Conservation (phyloP, 83 land plant species). For the Larix sibirica region DNA sequence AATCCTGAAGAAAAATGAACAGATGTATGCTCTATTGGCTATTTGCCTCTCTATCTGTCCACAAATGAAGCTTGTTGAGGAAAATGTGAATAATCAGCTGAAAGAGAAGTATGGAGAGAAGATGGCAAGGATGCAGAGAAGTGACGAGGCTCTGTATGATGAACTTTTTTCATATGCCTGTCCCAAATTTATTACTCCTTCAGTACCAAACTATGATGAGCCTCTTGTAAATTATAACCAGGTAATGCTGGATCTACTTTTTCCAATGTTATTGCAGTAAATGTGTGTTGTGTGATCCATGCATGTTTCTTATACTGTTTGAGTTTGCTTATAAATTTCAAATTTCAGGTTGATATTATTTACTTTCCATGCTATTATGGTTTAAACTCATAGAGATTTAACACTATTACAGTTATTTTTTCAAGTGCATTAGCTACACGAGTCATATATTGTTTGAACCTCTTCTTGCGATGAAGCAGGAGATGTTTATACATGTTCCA, state of each 20-base stretch:
- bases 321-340: background rate
- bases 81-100: slow-evolving; percentile 83
- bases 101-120: slow-evolving; percentile 93
- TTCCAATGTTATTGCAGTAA: background rate
- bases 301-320: background rate
- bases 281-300: background rate
- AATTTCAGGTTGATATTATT: background rate
- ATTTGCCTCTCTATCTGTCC: slow-evolving; percentile 91
- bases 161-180: slow-evolving; percentile 96
- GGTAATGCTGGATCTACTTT: slow-evolving; percentile 37
- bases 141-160: slow-evolving; percentile 86
- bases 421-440: background rate
- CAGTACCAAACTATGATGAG: slow-evolving; percentile 84
- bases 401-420: background rate
- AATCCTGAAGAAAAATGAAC: slow-evolving; percentile 94
- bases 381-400: background rate
- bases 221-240: slow-evolving; percentile 93
- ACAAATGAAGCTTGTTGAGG: slow-evolving; percentile 87
- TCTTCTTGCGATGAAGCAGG: background rate
- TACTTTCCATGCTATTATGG: background rate
- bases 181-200: slow-evolving; percentile 93
- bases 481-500: background rate
- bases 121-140: slow-evolving; percentile 87
- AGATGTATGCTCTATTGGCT: slow-evolving; percentile 95
- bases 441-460: background rate